Percentiles rank a stretch among this genome's conserved stretches.
phyloP scores from a whole-genome alignment of 164 flowering plant species.

The Vitis amurensis region DNA sequence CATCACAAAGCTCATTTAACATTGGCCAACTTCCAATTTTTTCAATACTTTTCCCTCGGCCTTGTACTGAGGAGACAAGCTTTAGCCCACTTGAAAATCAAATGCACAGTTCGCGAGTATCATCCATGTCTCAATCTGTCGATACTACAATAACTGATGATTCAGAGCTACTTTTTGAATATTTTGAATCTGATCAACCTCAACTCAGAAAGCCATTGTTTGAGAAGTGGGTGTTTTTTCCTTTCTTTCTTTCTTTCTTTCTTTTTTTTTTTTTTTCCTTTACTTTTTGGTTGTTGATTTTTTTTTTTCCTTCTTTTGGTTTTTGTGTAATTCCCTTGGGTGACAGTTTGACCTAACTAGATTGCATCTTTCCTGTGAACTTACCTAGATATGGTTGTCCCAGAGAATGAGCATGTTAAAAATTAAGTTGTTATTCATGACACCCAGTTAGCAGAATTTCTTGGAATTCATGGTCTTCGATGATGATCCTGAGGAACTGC shows the following conservation, averaged over 20 bases:
- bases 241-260: background rate
- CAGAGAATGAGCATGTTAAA: too few species aligned
- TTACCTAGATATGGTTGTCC: too few species aligned
- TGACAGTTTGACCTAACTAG: too few species aligned
- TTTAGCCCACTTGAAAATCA: constrained; percentile 1
- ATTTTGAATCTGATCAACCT: constrained; percentile 68
- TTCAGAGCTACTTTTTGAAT: constrained; percentile 65
- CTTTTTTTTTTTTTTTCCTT: background rate
- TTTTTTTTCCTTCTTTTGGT: background rate
- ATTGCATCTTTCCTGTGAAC: too few species aligned
- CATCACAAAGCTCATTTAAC: constrained; percentile 17
- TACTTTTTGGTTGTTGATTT: background rate
- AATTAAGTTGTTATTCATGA: too few species aligned
- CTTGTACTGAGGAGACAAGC: constrained; percentile 18
- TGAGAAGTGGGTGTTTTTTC: constrained; percentile 51
- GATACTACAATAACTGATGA: constrained; percentile 20
- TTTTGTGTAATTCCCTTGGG: background rate
- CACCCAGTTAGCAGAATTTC: background rate
- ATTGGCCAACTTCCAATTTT: constrained; percentile 18
- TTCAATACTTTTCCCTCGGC: constrained; percentile 37
- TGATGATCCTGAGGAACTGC: background rate
- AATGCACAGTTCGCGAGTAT: constrained; percentile 13
- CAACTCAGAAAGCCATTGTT: constrained; percentile 58
- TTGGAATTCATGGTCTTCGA: background rate
- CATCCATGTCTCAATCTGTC: constrained; percentile 21